A percentile compares a stretch with the other conserved stretches of the same genome.
phyloP scores from a whole-genome alignment of 1,284 basidiomycete species.

The Athelia sp. region DNA sequence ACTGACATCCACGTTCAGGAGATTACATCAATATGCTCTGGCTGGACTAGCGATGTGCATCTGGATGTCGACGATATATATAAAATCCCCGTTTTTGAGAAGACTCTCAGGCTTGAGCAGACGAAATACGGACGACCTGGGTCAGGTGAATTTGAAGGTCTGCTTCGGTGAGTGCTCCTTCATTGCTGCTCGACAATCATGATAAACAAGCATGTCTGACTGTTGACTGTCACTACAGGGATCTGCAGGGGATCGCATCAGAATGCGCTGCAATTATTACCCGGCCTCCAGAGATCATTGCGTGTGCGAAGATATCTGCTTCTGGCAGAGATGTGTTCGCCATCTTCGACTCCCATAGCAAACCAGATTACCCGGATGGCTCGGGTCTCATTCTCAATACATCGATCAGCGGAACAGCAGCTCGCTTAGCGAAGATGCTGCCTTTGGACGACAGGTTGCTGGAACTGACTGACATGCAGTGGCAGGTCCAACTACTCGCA shows the following conservation, averaged over 20 bases:
- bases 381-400: constrained; percentile 49
- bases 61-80: constrained; percentile 52
- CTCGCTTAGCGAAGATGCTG: constrained; percentile 43
- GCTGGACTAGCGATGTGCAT: constrained; percentile 48
- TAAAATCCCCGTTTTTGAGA: constrained; percentile 34
- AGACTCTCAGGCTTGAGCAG: constrained; percentile 29
- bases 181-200: too few species aligned
- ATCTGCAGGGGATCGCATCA: not conserved
- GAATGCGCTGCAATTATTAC: constrained; percentile 50
- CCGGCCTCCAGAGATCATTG: constrained; percentile 63
- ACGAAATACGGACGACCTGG: constrained; percentile 36
- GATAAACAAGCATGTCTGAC: not conserved
- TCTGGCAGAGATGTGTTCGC: constrained; percentile 34
- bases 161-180: constrained; percentile 48
- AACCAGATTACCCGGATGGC: constrained; percentile 51
- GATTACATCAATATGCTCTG: constrained; percentile 44
- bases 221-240: not conserved
- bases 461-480: constrained; percentile 40
- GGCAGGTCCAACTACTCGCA: constrained; percentile 58
- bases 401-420: constrained; percentile 34
- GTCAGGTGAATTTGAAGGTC: constrained; percentile 31
- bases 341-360: constrained; percentile 62
- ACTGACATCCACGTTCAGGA: constrained; percentile 31
- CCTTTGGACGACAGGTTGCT: constrained; percentile 40
- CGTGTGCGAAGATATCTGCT: constrained; percentile 44